Conservation (phyloP, 208 protist genomes). For the Naegleria fowleri region DNA sequence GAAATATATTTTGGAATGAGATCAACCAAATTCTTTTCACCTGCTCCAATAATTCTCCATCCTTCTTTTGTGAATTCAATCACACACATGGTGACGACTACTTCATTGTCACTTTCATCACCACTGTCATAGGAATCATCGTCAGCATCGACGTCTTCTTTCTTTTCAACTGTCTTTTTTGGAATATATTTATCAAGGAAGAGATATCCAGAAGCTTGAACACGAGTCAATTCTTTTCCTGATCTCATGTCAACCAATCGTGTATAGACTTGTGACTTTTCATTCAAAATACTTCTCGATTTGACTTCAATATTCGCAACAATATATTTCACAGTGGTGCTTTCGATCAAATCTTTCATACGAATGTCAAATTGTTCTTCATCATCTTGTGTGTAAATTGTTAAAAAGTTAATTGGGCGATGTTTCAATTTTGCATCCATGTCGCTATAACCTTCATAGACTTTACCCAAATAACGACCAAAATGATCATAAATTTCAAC, state of each 20-base stretch:
- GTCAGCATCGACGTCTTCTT: not conserved
- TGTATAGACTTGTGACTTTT: not conserved
- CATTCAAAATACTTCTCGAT: not conserved
- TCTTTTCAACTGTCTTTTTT: not conserved
- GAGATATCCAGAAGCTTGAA: not conserved
- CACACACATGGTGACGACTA: not conserved
- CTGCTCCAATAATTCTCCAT: not conserved
- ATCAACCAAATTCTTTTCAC: not conserved
- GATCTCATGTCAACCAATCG: not conserved
- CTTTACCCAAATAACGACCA: not conserved
- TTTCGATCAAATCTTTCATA: not conserved
- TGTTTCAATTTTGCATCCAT: not conserved
- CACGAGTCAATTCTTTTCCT: not conserved
- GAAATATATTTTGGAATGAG: not conserved
- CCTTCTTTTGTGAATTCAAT: not conserved
- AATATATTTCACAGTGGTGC: not conserved
- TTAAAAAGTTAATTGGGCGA: not conserved
- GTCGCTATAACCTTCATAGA: not conserved
- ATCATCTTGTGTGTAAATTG: not conserved
- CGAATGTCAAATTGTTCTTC: slow-evolving; percentile 9
- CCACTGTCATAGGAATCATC: not conserved
- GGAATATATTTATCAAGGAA: not conserved
- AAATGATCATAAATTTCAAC: slow-evolving; percentile 8
- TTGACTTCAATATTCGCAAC: not conserved
- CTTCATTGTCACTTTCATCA: not conserved